Percentiles rank a stretch among this genome's conserved stretches.
These are phyloP conservation scores for Xerophyta viscosa DNA, from an alignment of 106 monocot species.

Conservation along the genomic window DNA sequence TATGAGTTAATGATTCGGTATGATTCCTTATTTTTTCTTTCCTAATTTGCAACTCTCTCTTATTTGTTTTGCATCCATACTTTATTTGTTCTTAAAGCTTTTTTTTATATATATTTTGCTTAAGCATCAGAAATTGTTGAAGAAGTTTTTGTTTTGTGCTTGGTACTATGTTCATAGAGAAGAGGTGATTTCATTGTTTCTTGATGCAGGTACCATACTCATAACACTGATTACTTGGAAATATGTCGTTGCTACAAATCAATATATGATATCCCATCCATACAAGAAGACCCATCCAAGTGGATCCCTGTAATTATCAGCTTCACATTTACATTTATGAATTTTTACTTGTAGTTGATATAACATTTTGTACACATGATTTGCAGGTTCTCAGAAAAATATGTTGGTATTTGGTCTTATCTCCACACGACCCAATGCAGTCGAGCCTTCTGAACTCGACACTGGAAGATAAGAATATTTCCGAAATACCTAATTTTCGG, in stretches of 20 bases:
- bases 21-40: not conserved
- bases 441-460: slow-evolving; percentile 96
- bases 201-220: slow-evolving; percentile 64
- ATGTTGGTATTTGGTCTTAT: slow-evolving; percentile 90
- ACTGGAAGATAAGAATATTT: slow-evolving; percentile 88
- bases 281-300: slow-evolving; percentile 74
- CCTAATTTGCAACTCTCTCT: slow-evolving; percentile 1
- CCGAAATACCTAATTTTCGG: slow-evolving; percentile 91
- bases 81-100: too few species aligned
- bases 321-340: not conserved
- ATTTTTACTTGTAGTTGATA: not conserved
- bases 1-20: slow-evolving; percentile 98
- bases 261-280: slow-evolving; percentile 91
- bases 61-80: too few species aligned
- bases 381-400: slow-evolving; percentile 92
- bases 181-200: not conserved
- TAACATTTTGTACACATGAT: not conserved
- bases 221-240: slow-evolving; percentile 87
- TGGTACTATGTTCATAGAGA: not conserved
- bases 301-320: slow-evolving; percentile 72
- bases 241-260: slow-evolving; percentile 93
- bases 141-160: too few species aligned
- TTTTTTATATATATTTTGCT: too few species aligned
- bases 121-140: not conserved
- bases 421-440: slow-evolving; percentile 97